A percentile compares a stretch with the other conserved stretches of the same genome.
These are phyloP conservation scores for Jamesozyma jinghongensis DNA, from an alignment of 805 yeast species.

Conservation along the genomic window DNA sequence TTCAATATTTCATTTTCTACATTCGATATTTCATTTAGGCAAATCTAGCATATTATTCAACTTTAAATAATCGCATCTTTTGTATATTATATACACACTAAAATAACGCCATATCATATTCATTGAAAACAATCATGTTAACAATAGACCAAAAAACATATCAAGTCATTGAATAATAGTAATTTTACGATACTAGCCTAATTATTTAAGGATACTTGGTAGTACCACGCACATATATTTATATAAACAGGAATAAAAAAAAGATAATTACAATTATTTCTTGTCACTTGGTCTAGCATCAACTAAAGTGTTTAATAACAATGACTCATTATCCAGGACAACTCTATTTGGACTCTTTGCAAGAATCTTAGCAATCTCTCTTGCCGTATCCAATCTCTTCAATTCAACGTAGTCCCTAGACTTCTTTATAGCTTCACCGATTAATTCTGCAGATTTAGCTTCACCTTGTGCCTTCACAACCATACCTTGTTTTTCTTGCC, in stretches of 20 bases:
- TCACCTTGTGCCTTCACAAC: conserved; percentile 98
- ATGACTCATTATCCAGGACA: conserved; percentile 82
- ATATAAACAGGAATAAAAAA: background rate
- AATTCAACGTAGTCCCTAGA: conserved; percentile 92
- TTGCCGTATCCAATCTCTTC: conserved; percentile 93
- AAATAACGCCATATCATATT: too few species aligned
- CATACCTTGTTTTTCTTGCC: conserved; percentile 94
- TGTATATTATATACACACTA: too few species aligned
- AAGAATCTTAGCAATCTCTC: conserved; percentile 83
- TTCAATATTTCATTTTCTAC: background rate
- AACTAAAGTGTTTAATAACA: conserved; percentile 77
- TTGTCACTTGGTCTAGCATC: conserved; percentile 47
- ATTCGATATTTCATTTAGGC: too few species aligned
- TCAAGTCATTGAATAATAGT: background rate
- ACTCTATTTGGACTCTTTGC: conserved; percentile 86
- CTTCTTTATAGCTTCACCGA: conserved; percentile 98
- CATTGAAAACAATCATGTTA: too few species aligned
- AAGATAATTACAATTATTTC: conserved; percentile 1
- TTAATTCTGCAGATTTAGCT: conserved; percentile 93
- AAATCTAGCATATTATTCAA: background rate
- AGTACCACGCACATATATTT: background rate
- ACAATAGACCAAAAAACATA: too few species aligned
- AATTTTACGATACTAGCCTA: too few species aligned
- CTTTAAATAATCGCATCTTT: too few species aligned
- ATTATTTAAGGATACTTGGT: too few species aligned